Conservation (phyloP, 495 filamentous ascomycete species). For the Neurospora sp. region DNA sequence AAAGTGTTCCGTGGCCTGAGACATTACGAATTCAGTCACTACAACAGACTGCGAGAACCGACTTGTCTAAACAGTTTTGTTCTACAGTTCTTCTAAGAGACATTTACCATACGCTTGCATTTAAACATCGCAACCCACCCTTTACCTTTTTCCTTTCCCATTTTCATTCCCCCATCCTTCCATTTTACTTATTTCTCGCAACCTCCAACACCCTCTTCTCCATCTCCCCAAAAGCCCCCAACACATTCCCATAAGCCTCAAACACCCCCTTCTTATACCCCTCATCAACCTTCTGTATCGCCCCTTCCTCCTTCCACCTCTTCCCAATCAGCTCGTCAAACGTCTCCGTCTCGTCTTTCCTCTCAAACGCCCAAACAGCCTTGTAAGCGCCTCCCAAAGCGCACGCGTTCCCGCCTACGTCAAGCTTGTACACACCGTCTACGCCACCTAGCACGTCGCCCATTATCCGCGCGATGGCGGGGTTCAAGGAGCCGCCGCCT, state of each 20-base stretch:
- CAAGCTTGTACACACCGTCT: conserved; percentile 84
- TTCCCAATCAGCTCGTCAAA: conserved; percentile 80
- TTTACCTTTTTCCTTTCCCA: neutral
- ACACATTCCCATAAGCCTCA: conserved; percentile 61
- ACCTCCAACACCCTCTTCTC: conserved; percentile 56
- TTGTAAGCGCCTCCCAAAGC: conserved; percentile 95
- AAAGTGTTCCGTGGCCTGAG: no score
- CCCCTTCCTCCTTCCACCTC: conserved; percentile 77
- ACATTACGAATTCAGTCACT: no score
- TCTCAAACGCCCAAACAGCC: conserved; percentile 82
- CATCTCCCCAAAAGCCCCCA: conserved; percentile 72
- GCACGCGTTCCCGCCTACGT: conserved; percentile 94
- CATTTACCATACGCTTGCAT: no score
- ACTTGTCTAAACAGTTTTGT: no score
- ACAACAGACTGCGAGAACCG: no score
- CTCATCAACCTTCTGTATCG: conserved; percentile 68
- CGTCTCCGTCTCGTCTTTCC: conserved; percentile 51
- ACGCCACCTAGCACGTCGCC: conserved; percentile 80
- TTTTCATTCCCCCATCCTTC: neutral
- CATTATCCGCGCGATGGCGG: conserved; percentile 68
- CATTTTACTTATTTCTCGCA: conserved; percentile 28
- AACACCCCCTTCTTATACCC: conserved; percentile 70
- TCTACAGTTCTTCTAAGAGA: no score
- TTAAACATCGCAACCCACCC: no score
- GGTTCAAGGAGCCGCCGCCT: conserved; percentile 80